Base-by-base conservation (phyloP, 108 stramenopile genomes). In the Fragilariopsis cylindrus region DNA sequence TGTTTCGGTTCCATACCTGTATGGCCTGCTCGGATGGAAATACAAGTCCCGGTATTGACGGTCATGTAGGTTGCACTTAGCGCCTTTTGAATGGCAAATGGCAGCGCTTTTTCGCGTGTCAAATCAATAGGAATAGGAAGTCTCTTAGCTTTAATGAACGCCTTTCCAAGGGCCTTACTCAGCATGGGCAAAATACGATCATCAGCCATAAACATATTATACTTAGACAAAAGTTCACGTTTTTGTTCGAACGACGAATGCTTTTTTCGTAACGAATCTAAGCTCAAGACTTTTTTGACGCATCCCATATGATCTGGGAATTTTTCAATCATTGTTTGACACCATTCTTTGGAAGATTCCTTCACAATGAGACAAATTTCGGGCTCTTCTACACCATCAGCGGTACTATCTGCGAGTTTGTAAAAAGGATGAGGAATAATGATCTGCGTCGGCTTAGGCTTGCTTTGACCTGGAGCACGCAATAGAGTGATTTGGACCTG, bases 181-280 rank as follows among this genome's bases (percentile, higher is more conserved):
- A 98, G 76, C 95, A 98, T 96, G 74, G 97, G 97, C 60, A 98
- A 81, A 68, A 98, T 98, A 18, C 97, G 90, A 82, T 98, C 97
- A 74, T 98, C 97, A 19, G 92, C 93, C 74, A 98, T 89, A 82
- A 98, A 98, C 40, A 96, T 56, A 63, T 93, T 93, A 72, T 87
- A 96, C 64, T 83, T 76, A 13, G 60, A 43, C 42, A 96, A 56
- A 5, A 98, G 79, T 55, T 90, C 78, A 41, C 97, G 82, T 56
- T 90, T 88, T 67, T 97, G 91, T 39, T 89, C 75, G 82, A 76
- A 97, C 3, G 71, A 67, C 43, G 75, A 79, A 83, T 96, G 92
- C 79, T 96, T 93, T 21, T 81, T 90, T 8, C 97, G 89, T 30
- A 98, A 78, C 9, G 92, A 92, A 40, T 87, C 67, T 46, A 96